Evolutionary conservation across 2,329 filamentous ascomycete genomes (phyloP).

Genomic region (Hortaea sp.): DNA sequence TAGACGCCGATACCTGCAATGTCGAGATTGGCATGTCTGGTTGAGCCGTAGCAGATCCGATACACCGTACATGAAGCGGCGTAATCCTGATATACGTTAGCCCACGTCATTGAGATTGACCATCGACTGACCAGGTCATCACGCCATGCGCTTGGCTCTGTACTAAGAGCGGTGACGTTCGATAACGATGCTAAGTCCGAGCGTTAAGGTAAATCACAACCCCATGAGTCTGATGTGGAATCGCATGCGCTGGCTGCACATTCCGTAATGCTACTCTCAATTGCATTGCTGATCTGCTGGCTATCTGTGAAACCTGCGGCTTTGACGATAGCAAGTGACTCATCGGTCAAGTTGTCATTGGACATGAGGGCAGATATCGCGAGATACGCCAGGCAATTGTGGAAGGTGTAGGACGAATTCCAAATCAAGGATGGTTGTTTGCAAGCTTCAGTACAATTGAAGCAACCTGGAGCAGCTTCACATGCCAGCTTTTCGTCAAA

Average conservation of each 20-base stretch:
- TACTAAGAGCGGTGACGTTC: not conserved
- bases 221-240: not conserved
- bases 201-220: not conserved
- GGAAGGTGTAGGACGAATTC: not conserved
- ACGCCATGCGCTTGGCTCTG: not conserved
- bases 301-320: not conserved
- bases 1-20: slow-evolving; percentile 1
- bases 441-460: not conserved
- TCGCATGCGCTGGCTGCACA: not conserved
- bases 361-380: not conserved
- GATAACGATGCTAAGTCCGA: not conserved
- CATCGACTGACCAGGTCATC: too few relatives aligned
- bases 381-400: not conserved
- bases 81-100: not conserved
- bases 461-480: not conserved
- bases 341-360: not conserved
- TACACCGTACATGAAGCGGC: not conserved
- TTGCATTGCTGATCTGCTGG: not conserved
- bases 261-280: not conserved
- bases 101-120: not conserved
- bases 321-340: not conserved
- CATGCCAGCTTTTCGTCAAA: not conserved
- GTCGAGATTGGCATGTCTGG: not conserved
- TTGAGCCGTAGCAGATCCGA: not conserved
- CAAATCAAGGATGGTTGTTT: not conserved